Percentiles rank a stretch among this genome's conserved stretches.
Evolutionary conservation across 2,329 filamentous ascomycete genomes (phyloP).

Genomic region (Alternaria brassicicola): DNA sequence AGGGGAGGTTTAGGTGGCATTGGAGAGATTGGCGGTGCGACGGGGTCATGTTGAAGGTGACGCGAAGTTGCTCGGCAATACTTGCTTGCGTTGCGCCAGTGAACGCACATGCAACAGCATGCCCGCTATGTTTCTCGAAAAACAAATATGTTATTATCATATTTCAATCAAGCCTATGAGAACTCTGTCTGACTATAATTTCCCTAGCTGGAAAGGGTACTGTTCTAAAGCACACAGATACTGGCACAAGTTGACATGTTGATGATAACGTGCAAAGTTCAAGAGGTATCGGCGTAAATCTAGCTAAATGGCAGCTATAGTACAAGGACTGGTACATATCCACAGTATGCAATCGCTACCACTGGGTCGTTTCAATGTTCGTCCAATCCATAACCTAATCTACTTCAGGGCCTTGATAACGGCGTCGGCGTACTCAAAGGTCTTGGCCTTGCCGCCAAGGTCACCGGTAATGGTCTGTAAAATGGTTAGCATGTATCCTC

Average conservation of each 20-base stretch:
- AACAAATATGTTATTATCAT: background rate
- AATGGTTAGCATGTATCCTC: slow-evolving; percentile 18
- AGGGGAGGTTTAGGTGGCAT: slow-evolving; percentile 38
- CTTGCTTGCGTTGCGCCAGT: slow-evolving; percentile 9
- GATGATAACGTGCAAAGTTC: slow-evolving; percentile 10
- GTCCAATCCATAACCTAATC: slow-evolving; percentile 35
- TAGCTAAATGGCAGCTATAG: slow-evolving; percentile 41
- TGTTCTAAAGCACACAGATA: background rate
- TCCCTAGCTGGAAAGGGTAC: background rate
- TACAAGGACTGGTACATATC: slow-evolving; percentile 49
- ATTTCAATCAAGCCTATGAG: background rate
- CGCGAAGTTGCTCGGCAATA: slow-evolving; percentile 11
- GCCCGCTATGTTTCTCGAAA: background rate
- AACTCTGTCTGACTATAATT: background rate
- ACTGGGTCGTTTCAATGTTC: slow-evolving; percentile 33
- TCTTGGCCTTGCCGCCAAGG: slow-evolving; percentile 95
- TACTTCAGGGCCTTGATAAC: slow-evolving; percentile 73
- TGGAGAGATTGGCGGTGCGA: background rate
- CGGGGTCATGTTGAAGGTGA: background rate
- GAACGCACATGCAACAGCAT: background rate
- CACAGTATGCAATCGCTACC: slow-evolving; percentile 47
- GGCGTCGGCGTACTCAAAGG: slow-evolving; percentile 87
- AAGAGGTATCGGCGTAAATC: slow-evolving; percentile 28
- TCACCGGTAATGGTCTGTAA: slow-evolving; percentile 82
- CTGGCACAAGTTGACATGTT: background rate